Percentiles rank a stretch among this genome's conserved stretches.
phyloP scores from a whole-genome alignment of 2,329 filamentous ascomycete species.

The Metarhizium anisopliae region DNA sequence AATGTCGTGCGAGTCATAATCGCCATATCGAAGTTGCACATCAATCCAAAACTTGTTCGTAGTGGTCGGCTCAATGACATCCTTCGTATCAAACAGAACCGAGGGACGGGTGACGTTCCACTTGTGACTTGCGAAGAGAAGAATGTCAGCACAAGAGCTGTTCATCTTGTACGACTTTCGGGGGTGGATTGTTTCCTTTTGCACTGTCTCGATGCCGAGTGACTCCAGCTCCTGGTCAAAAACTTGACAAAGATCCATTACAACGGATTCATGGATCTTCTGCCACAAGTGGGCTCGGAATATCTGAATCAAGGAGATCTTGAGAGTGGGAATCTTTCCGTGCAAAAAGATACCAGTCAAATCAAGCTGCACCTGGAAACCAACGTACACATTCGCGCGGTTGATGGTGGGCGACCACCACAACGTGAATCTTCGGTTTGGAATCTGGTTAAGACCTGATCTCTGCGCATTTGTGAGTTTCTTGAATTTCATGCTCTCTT shows the following conservation, averaged over 20 bases:
- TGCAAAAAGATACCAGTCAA: conserved; percentile 98
- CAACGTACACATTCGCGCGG: conserved; percentile 93
- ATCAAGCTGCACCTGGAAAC: conserved; percentile 98
- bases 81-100: conserved; percentile 90
- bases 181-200: conserved; percentile 98
- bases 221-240: conserved; percentile 97
- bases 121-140: conserved; percentile 95
- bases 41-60: conserved; percentile 99
- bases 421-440: conserved; percentile 93
- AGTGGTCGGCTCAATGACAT: conserved; percentile 83
- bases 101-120: conserved; percentile 97
- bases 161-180: conserved; percentile 99
- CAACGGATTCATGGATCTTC: conserved; percentile 97
- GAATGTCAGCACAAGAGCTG: conserved; percentile 94
- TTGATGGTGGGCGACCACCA: conserved; percentile 98
- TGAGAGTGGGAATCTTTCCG: conserved; percentile 95
- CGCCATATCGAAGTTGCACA: conserved; percentile 90
- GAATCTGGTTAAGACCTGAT: conserved; percentile 95
- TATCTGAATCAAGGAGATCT: conserved; percentile 97
- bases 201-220: conserved; percentile 90
- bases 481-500: conserved; percentile 87
- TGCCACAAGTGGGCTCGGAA: conserved; percentile 99
- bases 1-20: conserved; percentile 98
- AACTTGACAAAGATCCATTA: conserved; percentile 98
- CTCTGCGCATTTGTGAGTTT: conserved; percentile 96